Conservation (phyloP, 768 basidiomycete species). For the Neoboletus brunneissimus region DNA sequence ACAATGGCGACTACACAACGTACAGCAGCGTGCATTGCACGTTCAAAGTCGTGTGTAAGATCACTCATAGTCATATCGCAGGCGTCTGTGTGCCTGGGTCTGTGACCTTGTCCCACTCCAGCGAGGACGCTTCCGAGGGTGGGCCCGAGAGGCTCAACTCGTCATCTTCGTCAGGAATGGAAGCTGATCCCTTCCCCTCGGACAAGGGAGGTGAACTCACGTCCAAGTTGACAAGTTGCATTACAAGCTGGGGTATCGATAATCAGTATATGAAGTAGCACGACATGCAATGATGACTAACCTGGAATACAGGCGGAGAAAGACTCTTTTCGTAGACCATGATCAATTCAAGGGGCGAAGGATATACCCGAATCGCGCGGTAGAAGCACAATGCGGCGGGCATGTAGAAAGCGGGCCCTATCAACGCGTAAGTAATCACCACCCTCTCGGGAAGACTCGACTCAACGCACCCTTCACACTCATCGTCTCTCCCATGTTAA, state of each 20-base stretch:
- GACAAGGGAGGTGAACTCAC: constrained; percentile 66
- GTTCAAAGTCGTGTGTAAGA: constrained; percentile 27
- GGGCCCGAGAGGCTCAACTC: constrained; percentile 66
- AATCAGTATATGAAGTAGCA: constrained; percentile 5
- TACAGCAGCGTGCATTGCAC: constrained; percentile 30
- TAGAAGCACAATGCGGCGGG: constrained; percentile 88
- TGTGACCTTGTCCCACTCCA: constrained; percentile 88
- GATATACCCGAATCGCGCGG: constrained; percentile 91
- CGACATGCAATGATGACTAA: constrained; percentile 26
- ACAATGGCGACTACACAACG: constrained; percentile 30
- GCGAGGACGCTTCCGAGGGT: constrained; percentile 84
- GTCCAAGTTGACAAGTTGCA: constrained; percentile 85
- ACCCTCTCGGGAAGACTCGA: background rate
- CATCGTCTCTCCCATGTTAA: constrained; percentile 84
- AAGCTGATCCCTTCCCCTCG: constrained; percentile 23
- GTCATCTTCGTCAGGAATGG: constrained; percentile 45
- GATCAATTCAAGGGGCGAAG: constrained; percentile 90
- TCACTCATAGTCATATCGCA: constrained; percentile 36
- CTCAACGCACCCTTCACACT: constrained; percentile 57
- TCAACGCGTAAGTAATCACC: constrained; percentile 1
- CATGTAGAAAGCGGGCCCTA: constrained; percentile 77
- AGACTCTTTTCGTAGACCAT: constrained; percentile 93
- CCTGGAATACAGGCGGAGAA: constrained; percentile 77
- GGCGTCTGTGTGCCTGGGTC: constrained; percentile 63
- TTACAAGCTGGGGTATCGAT: constrained; percentile 48